phyloP scores from a whole-genome alignment of 441 rosid genomes.

The Euphorbia neoarborescens region DNA sequence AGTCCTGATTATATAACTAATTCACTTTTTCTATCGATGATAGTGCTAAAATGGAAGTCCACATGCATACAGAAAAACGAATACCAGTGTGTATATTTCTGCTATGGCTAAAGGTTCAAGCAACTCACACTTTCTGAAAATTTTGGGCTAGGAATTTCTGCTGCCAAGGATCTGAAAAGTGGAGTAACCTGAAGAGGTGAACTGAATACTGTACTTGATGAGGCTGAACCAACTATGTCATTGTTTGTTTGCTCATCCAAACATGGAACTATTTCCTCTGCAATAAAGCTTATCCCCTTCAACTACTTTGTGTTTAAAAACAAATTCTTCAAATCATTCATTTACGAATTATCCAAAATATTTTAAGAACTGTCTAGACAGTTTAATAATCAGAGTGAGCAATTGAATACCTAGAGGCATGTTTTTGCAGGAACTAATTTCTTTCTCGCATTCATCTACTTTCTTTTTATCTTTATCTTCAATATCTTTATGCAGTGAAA shows the following conservation, averaged over 20 bases:
- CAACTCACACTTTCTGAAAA: constrained; percentile 96
- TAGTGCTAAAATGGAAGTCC: constrained; percentile 4
- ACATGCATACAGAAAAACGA: not conserved
- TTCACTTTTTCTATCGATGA: not conserved
- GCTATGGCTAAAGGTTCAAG: constrained; percentile 13
- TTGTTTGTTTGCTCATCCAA: constrained; percentile 36
- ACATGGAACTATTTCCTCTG: constrained; percentile 39
- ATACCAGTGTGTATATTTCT: constrained; percentile 7
- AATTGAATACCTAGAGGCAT: constrained; percentile 39
- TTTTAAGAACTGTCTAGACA: constrained; percentile 8
- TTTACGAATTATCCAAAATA: not conserved
- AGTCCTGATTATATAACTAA: not conserved
- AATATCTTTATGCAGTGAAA: constrained; percentile 34
- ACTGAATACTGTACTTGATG: constrained; percentile 51
- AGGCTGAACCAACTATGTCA: constrained; percentile 37
- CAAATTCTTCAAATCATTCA: constrained; percentile 4
- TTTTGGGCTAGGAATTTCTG: constrained; percentile 93
- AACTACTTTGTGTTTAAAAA: too few relatives aligned
- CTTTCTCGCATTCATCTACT: constrained; percentile 33
- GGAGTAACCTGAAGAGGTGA: constrained; percentile 91
- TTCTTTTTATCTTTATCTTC: constrained; percentile 26
- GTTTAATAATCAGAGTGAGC: not conserved
- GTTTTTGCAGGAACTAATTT: constrained; percentile 31
- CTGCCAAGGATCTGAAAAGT: constrained; percentile 87
- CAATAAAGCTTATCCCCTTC: constrained; percentile 19